Percentiles rank a stretch among this genome's conserved stretches.
These are phyloP conservation scores for Arxiozyma heterogenica DNA, from an alignment of 1,139 yeast species.

Conservation along the genomic window DNA sequence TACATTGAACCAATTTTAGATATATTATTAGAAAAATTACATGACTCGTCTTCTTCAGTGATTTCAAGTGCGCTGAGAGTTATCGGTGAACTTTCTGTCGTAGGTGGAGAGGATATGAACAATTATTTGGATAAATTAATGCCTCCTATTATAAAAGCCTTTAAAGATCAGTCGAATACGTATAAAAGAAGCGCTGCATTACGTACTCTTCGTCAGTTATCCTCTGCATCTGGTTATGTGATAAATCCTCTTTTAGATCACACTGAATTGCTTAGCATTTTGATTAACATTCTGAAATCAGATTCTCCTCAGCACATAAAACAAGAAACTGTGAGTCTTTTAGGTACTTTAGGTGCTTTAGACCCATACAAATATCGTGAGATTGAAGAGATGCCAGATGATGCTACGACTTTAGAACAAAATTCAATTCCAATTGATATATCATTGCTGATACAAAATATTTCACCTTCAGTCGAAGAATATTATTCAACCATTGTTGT, in stretches of 20 bases:
- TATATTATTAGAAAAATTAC: slow-evolving; percentile 69
- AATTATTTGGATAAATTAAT: slow-evolving; percentile 67
- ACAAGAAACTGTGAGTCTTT: slow-evolving; percentile 77
- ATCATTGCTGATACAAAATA: slow-evolving; percentile 83
- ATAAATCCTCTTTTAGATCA: slow-evolving; percentile 88
- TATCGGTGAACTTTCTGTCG: slow-evolving; percentile 80
- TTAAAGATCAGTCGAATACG: slow-evolving; percentile 89
- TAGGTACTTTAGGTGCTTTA: slow-evolving; percentile 91
- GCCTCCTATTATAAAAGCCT: slow-evolving; percentile 81
- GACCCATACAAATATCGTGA: slow-evolving; percentile 95
- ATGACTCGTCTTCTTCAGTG: slow-evolving; percentile 66
- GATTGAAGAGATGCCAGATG: slow-evolving; percentile 63
- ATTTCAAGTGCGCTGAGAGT: slow-evolving; percentile 81
- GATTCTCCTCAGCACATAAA: slow-evolving; percentile 70
- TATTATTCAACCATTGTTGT: slow-evolving; percentile 95
- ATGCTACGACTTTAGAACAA: slow-evolving; percentile 64
- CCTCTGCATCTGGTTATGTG: slow-evolving; percentile 90
- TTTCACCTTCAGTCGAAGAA: slow-evolving; percentile 89
- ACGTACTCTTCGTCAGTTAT: slow-evolving; percentile 75
- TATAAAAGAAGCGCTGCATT: slow-evolving; percentile 85
- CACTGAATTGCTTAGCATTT: slow-evolving; percentile 75
- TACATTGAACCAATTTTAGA: slow-evolving; percentile 86
- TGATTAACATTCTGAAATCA: slow-evolving; percentile 72
- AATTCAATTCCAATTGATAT: slow-evolving; percentile 88
- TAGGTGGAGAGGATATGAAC: slow-evolving; percentile 78